Evolutionary conservation across 306 rosid genomes (phyloP), one percentile per base, ranked within the genome.

Genomic region (Boehmeria nivea): DNA sequence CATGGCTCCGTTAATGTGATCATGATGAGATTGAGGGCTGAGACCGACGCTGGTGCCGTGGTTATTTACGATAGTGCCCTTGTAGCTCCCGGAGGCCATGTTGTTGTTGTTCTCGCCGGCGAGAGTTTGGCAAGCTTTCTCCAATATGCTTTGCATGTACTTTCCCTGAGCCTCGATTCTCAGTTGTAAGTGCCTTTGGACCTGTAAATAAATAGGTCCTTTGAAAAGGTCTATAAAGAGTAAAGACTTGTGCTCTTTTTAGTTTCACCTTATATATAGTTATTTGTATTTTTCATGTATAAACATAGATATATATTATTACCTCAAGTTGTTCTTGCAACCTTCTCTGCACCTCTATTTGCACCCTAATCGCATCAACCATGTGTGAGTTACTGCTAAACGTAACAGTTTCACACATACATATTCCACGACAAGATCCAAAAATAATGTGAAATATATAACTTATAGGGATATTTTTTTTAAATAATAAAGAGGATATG

Each of bases 331-430:
- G 99, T 59, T 91, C 99, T 61, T 87, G 95, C 59, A 91, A 59
- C 69, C 99, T 87, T 84, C 99, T 76, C 68, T 91, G 99, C 85
- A 91, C 99, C 87, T 91, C 99, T 78, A 91, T 91, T 81, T 87
- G 99, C 99, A 91, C 86, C 96, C 95, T 91, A 61, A 76, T 80
- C 21, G 62, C 81, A 87, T 78, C 82, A 82, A 78, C 73, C 85
- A 82, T 63, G 75, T 65, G 72, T 79, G 68, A 75, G 88, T 83
- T 81, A 77, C 65, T 80, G 74, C 69, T 69, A 57, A 19, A 68
- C n/a, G n/a, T 69, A 61, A 67, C 63, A 74, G 76, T 76, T 54
- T 31, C 68, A 73, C 78, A 57, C 74, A 65, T 51, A 63, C 52
- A 71, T n/a, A 34, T 62, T 68, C 59, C 72, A 61, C 66, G 74